A percentile compares a stretch with the other conserved stretches of the same genome.
Evolutionary conservation across 139 green algal species (phyloP).

Genomic region (Limnomonas spitsbergensis): DNA sequence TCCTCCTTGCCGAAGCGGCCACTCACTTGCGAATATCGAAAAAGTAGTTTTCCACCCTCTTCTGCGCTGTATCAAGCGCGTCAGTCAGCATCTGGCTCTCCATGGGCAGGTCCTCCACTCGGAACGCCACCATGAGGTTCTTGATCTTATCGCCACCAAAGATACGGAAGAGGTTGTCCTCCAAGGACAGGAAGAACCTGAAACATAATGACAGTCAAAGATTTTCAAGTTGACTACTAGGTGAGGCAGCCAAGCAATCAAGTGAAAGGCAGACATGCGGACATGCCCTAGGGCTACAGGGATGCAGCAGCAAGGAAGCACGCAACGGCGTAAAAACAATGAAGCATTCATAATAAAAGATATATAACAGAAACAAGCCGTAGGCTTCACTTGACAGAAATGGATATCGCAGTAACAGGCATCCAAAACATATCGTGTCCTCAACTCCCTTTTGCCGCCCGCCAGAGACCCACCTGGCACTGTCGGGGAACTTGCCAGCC

Average conservation of each 20-base stretch:
- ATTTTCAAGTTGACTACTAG: no score
- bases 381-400: no score
- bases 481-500: no score
- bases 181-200: constrained; percentile 88
- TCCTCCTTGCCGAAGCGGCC: no score
- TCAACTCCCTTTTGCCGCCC: no score
- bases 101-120: constrained; percentile 85
- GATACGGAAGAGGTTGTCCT: constrained; percentile 91
- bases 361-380: no score
- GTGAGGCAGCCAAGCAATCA: background rate
- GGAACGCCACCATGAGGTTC: constrained; percentile 76
- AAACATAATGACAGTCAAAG: no score
- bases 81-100: constrained; percentile 94
- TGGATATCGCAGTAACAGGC: no score
- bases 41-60: constrained; percentile 96
- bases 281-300: no score
- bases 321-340: background rate
- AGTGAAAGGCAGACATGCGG: no score
- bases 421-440: no score
- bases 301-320: background rate
- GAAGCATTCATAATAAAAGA: background rate
- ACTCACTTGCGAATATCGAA: constrained; percentile 92
- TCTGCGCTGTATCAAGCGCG: constrained; percentile 91
- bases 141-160: constrained; percentile 97
- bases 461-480: no score